Evolutionary conservation across 805 yeast genomes (phyloP), one percentile per base, ranked within the genome.

Genomic region (Wickerhamiella sorbophila): DNA sequence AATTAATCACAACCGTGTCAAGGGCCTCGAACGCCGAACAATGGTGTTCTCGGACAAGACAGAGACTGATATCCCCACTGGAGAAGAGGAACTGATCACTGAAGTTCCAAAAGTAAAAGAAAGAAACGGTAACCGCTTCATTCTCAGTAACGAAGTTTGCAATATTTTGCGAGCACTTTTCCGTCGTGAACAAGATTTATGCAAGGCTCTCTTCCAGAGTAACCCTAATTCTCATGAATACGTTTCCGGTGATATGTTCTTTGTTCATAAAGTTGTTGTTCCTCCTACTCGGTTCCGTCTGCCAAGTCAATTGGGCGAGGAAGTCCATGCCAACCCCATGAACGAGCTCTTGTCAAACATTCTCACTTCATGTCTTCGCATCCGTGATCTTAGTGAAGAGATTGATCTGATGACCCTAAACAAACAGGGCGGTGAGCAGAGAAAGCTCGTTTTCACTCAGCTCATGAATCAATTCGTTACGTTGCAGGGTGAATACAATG

Each of bases 281-380:
- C 98, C 99, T 31, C 87, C 98, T 39, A 93, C 97, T 2, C 72
- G 97, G 61, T 91, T 91, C 69, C 75, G 99, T 61, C 71, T 87
- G 51, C 98, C 99, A n/a, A 79, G 94, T 14, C 87, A 87, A 61
- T 69, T 91, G 45, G 98, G 98, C 43, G 99, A 91, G 43, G 96
- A 85, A 60, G 74, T 88, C 46, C 97, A 91, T 61, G 95, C 91
- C 64, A 87, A 85, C 60, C 66, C 91, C 38, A 94, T 86, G 65
- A 93, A 91, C 61, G 95, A 87, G 63, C 69, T 87, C 44, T 67
- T 91, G 38, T 71, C 91, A 19, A 80, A 77, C 53, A 72, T 93
- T 40, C 67, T 91, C 54, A 80, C 78, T 44, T 82, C 96, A 1
- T 71, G 88, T 21, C 62, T 86, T 47, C 64, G 79, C 40, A 88